Conservation (phyloP, 2,329 filamentous ascomycete genomes). For the Aotearoamyces nothofagi region DNA sequence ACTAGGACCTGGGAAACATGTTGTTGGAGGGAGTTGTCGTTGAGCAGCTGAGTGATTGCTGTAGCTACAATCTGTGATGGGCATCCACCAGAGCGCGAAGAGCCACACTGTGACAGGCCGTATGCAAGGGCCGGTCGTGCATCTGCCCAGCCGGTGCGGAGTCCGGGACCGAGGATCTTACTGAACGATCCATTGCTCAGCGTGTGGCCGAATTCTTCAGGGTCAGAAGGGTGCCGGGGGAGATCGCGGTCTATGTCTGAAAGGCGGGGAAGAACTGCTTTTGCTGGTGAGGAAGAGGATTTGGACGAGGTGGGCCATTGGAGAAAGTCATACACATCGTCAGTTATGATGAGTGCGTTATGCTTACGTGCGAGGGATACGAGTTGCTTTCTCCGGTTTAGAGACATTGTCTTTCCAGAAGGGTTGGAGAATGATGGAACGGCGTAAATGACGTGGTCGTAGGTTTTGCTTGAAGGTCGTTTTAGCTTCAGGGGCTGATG, state of each 20-base stretch:
- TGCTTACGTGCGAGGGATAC: slow-evolving; percentile 63
- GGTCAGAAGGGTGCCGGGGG: slow-evolving; percentile 35
- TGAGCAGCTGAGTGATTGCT: slow-evolving; percentile 32
- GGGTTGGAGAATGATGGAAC: slow-evolving; percentile 87
- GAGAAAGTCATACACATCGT: slow-evolving; percentile 91
- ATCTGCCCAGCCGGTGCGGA: slow-evolving; percentile 81
- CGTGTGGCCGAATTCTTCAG: slow-evolving; percentile 58
- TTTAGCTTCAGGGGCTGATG: slow-evolving; percentile 8
- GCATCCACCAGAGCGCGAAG: slow-evolving; percentile 39
- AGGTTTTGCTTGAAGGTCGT: slow-evolving; percentile 54
- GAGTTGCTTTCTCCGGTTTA: slow-evolving; percentile 48
- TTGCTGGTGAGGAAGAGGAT: slow-evolving; percentile 3
- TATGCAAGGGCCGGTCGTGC: slow-evolving; percentile 43
- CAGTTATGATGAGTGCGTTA: slow-evolving; percentile 70
- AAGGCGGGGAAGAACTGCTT: slow-evolving; percentile 45
- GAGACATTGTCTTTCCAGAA: slow-evolving; percentile 66
- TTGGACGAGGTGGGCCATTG: slow-evolving; percentile 46
- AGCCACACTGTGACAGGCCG: slow-evolving; percentile 36
- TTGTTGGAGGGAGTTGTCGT: slow-evolving; percentile 25
- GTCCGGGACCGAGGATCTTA: slow-evolving; percentile 71
- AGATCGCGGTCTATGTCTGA: slow-evolving; percentile 63
- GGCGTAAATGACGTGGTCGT: slow-evolving; percentile 75
- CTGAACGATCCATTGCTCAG: slow-evolving; percentile 82
- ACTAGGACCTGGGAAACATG: slow-evolving; percentile 27
- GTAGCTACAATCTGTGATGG: slow-evolving; percentile 38